phyloP scores from a whole-genome alignment of 352 stramenopile species.

The Pythium aphanidermatum region DNA sequence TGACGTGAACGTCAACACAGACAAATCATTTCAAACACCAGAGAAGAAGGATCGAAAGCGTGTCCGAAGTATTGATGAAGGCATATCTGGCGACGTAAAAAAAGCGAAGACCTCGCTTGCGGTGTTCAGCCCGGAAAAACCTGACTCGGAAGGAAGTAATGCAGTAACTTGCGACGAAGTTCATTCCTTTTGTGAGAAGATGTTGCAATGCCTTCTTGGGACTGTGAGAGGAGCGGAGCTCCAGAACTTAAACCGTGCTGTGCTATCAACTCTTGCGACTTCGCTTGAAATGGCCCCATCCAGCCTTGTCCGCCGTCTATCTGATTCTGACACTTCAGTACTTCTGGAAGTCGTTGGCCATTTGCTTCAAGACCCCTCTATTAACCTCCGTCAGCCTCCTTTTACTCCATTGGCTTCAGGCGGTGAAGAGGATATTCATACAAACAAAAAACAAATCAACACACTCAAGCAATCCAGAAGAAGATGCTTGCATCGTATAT shows the following conservation, averaged over 20 bases:
- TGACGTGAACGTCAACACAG: too few species aligned
- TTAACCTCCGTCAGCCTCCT: too few species aligned
- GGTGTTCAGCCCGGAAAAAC: too few species aligned
- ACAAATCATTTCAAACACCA: conserved; percentile 33
- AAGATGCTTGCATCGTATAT: conserved; percentile 35
- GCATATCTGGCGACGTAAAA: background rate
- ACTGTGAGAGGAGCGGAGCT: conserved; percentile 55
- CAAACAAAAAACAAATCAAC: too few species aligned
- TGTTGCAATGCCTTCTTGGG: conserved; percentile 40
- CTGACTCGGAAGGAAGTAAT: background rate
- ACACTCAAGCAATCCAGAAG: conserved; percentile 8
- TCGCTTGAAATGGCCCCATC: conserved; percentile 74
- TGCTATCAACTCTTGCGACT: conserved; percentile 58
- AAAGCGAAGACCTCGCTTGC: too few species aligned
- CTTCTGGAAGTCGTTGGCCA: conserved; percentile 67
- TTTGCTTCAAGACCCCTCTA: conserved; percentile 43
- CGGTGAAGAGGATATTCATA: background rate
- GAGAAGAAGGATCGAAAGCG: conserved; percentile 5
- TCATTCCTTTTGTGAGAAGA: conserved; percentile 37
- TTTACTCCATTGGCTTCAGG: too few species aligned
- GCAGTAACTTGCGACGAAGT: conserved; percentile 30
- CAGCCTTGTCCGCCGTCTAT: conserved; percentile 36
- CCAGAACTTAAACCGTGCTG: conserved; percentile 55
- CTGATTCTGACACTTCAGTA: conserved; percentile 47
- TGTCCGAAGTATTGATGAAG: background rate